Evolutionary conservation across 768 basidiomycete genomes (phyloP), one percentile per base, ranked within the genome.

Genomic region (Boletus sp.): DNA sequence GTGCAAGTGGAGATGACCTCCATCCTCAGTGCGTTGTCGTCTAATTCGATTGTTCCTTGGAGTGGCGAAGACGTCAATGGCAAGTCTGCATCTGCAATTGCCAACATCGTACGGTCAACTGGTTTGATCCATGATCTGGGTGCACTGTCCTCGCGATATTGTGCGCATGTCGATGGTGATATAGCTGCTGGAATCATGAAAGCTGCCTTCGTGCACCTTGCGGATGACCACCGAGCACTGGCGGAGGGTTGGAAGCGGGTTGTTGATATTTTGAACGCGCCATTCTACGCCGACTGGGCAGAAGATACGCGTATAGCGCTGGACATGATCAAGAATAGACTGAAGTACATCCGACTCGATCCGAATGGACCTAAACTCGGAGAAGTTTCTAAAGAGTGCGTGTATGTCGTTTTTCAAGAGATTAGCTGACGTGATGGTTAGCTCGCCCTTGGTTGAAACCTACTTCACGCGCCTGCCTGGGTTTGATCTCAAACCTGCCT

Each of bases 381-480:
- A 1, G 80, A 86, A 60, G 94, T 99, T 59, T 84, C 83, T 10
- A 79, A 76, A 62, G 66, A 79, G 94, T 94, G 62, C 71, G 89
- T 80, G 35, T n/a, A 37, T 8, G 14, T 28, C 8, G 7, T 48
- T 36, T 35, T 42, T 11, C 44, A 54, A 11, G 50, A 42, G 45
- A 15, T 35, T 6, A 10, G 29, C 45, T 70, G 47, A 71, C 41
- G n/a, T 36, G 5, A 20, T 35, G 54, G 33, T 1, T 62, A 97
- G 94, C 40, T 80, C 78, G 15, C 94, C 96, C 20, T 78, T 99
- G 44, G 89, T 93, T 44, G 97, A 98, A 67, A 73, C 81, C 4
- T 98, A 98, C 76, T 99, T 99, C 74, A 98, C 94, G 2, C 87
- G 94, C 28, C 72, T 98, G 39, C 80, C 77, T 3, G 79, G 83